Evolutionary conservation across 768 basidiomycete species (phyloP), one percentile per base, ranked within the genome.

Genomic region (Tricholoma saponaceum): DNA sequence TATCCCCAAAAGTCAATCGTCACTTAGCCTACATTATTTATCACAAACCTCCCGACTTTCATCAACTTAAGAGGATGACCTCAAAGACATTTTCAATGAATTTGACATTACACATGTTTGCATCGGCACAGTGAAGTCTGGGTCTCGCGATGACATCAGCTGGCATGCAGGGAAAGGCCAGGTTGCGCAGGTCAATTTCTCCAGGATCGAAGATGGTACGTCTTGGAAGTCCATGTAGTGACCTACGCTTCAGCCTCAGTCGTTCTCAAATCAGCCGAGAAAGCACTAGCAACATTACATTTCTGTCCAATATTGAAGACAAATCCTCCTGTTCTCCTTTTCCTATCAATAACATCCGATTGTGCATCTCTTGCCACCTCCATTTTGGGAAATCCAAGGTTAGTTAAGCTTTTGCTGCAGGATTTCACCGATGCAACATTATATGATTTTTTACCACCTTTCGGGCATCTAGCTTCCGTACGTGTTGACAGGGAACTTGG

Each of bases 231-330:
- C 28, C 28, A 4, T 28, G 28, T 28, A n/a, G n/a, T n/a, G n/a
- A n/a, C n/a, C 28, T 8, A 28, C 28, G 8, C 28, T 28, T 4
- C 4, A 28, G 28, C 28, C 28, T 28, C n/a, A n/a, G 28, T 8
- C 28, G 28, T 28, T 8, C 28, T 28, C 28, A 28, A 28, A 28
- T 28, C 8, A 64, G 60, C 63, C 10, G 60, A 64, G 54, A 61
- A 56, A 49, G 63, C 60, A n/a, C 39, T 64, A 14, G 63, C 60
- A 26, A 25, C 43, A 1, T 44, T 61, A 7, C 46, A 61, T n/a
- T 33, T 50, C 5, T 57, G 52, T 13, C 39, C 49, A 8, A 52
- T 64, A 30, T 58, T 58, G 8, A 22, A 12, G 28, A 25, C n/a
- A 13, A 43, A 55, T n/a, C 57, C 55, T 14, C 35, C 56, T 5